Base-by-base conservation (phyloP, 805 yeast species). In the Pichia phayaonensis region DNA sequence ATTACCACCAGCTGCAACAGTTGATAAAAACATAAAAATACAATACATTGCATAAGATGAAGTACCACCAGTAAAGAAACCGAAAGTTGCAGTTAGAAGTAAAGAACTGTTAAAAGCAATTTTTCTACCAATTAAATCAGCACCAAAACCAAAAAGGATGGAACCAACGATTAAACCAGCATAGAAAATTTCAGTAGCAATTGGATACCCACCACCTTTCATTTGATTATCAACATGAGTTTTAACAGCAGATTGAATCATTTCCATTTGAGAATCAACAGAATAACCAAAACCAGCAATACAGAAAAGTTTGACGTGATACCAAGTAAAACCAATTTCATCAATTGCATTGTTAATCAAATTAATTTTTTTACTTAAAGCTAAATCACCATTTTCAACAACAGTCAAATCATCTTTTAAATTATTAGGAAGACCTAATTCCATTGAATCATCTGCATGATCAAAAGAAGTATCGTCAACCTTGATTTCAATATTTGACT, bases 271-370 rank as follows among this genome's bases (percentile, higher is more conserved):
- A 22, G 82, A 75, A 57, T 80, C 81, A 15, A 73, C 79, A 5
- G 77, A 72, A 53, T 78, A 79, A 27, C 84, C 84, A 65, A 75
- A 72, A 10, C 83, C 84, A 27, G 78, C 78, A 21, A 79, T 60
- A 53, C 71, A 68, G 59, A 79, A 77, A 13, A 76, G 61, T 58
- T 74, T 71, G 49, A 70, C 65, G 53, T 79, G 83, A 56, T 73
- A 76, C 71, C 76, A 72, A 1, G 85, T 79, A 64, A 80, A 77
- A 0, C 84, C 84, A 48, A 80, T 77, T 56, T 80, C 81, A 58
- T 80, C 83, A 50, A 80, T 68, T 18, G 84, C 81, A 51, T 76
- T 63, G 60, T 79, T 77, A 46, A 79, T 65, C 11, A 79, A 60
- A 42, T 62, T 64, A 59, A 77, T 73, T 52, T 76, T 77, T 42